phyloP scores from a whole-genome alignment of 805 yeast genomes.

The Priceomyces carsonii region DNA sequence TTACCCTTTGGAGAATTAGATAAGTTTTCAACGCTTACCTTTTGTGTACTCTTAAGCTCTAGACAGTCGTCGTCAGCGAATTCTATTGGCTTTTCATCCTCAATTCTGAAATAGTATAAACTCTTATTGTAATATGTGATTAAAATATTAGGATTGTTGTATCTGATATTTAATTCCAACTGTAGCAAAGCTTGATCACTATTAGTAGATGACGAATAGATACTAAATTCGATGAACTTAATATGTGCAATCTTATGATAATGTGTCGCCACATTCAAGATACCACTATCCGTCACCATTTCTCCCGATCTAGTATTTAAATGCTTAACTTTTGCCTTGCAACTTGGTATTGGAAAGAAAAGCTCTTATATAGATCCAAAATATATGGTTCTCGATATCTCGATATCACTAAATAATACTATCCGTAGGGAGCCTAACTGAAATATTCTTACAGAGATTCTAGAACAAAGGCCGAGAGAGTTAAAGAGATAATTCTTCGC shows the following conservation, averaged over 20 bases:
- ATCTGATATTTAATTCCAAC: constrained; percentile 37
- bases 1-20: constrained; percentile 30
- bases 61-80: constrained; percentile 23
- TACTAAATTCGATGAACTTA: constrained; percentile 26
- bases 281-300: constrained; percentile 18
- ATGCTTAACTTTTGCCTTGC: too few species aligned
- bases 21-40: constrained; percentile 24
- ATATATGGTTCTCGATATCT: too few species aligned
- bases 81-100: constrained; percentile 9
- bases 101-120: constrained; percentile 35
- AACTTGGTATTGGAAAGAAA: too few species aligned
- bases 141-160: constrained; percentile 36
- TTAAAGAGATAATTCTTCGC: too few species aligned
- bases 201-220: constrained; percentile 26
- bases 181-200: constrained; percentile 42
- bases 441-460: too few species aligned
- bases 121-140: constrained; percentile 43
- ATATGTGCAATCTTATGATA: constrained; percentile 43
- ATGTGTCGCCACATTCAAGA: constrained; percentile 35
- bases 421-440: too few species aligned
- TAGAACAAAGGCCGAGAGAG: too few species aligned
- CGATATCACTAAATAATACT: too few species aligned
- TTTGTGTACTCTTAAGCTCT: constrained; percentile 19
- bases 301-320: too few species aligned
- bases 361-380: too few species aligned